phyloP scores from a whole-genome alignment of 2,329 filamentous ascomycete genomes.

The Neonectria coccinea region DNA sequence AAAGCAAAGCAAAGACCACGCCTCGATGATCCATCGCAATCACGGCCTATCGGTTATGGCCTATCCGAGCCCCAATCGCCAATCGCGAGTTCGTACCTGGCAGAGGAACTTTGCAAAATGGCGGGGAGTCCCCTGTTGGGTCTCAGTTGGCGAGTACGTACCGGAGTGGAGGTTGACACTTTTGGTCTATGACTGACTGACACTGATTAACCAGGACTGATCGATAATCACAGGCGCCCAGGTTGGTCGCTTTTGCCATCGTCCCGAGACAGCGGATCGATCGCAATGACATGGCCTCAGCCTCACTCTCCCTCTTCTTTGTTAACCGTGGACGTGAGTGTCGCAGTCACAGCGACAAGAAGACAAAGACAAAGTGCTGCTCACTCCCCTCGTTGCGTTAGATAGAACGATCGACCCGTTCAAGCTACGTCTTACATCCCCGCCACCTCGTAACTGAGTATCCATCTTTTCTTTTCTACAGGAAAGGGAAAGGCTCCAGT shows the following conservation, averaged over 20 bases:
- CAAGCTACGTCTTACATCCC: background rate
- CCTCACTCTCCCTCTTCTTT: background rate
- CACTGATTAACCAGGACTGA: background rate
- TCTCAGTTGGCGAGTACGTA: constrained; percentile 2
- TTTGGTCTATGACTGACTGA: background rate
- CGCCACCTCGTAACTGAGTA: constrained; percentile 11
- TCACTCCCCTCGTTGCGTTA: background rate
- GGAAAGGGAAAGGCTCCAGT: background rate
- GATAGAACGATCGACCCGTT: background rate
- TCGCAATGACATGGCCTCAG: constrained; percentile 6
- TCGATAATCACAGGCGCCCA: background rate
- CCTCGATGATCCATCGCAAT: background rate
- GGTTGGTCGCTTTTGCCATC: background rate
- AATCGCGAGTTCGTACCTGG: background rate
- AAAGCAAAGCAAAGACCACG: background rate
- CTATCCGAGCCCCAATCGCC: constrained; percentile 3
- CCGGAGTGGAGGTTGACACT: background rate
- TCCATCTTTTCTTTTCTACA: constrained; percentile 14
- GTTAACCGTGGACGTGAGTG: background rate
- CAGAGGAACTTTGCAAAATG: constrained; percentile 12
- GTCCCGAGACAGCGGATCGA: constrained; percentile 3
- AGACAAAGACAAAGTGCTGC: background rate
- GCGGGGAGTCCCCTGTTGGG: background rate
- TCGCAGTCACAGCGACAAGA: background rate
- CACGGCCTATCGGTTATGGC: constrained; percentile 1